A percentile compares a stretch with the other conserved stretches of the same genome.
Evolutionary conservation across 805 yeast genomes (phyloP).

Genomic region (Ogataea nonfermentans): DNA sequence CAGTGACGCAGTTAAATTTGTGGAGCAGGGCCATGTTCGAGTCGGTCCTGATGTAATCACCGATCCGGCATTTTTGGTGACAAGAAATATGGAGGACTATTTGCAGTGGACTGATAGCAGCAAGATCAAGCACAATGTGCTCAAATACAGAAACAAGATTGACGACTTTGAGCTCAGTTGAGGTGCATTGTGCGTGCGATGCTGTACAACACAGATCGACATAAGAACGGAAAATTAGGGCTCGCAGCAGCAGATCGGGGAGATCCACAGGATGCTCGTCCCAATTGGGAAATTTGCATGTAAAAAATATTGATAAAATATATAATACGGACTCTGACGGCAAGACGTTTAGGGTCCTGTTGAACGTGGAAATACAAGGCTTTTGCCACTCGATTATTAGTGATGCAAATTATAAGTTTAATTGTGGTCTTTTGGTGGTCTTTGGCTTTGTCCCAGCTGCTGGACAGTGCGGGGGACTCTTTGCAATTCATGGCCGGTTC

Average conservation of each 20-base stretch:
- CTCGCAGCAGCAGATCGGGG: conserved; percentile 1
- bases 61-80: conserved; percentile 92
- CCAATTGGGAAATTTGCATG: conserved; percentile 10
- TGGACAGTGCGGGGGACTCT: conserved; percentile 1
- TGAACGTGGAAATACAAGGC: too few species aligned
- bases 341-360: too few species aligned
- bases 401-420: not conserved
- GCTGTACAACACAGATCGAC: not conserved
- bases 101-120: conserved; percentile 97
- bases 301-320: conserved; percentile 1
- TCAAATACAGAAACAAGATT: conserved; percentile 77
- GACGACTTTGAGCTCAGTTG: conserved; percentile 56
- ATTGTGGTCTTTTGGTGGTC: not conserved
- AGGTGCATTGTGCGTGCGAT: not conserved
- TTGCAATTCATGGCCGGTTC: not conserved
- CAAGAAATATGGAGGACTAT: conserved; percentile 93
- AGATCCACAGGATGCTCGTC: conserved; percentile 4
- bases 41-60: conserved; percentile 96
- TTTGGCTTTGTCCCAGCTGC: not conserved
- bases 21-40: conserved; percentile 96
- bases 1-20: conserved; percentile 82
- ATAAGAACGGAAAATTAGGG: not conserved
- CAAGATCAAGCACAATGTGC: conserved; percentile 85
- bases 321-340: not conserved
- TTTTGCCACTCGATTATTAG: too few species aligned